A percentile compares a stretch with the other conserved stretches of the same genome.
phyloP scores from a whole-genome alignment of 805 yeast genomes.

The Wickerhamomyces ciferrii region DNA sequence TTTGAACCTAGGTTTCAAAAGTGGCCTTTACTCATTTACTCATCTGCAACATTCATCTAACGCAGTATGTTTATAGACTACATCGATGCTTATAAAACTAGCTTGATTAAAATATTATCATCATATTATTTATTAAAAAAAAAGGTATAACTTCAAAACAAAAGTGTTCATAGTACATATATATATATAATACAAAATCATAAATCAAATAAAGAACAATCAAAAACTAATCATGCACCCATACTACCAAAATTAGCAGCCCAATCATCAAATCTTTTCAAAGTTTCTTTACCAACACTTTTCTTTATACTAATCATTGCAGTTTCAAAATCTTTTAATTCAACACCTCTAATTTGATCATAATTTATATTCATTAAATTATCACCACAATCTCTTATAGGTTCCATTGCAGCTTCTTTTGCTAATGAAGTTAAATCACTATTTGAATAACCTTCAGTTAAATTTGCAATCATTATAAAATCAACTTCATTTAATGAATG shows the following conservation, averaged over 20 bases:
- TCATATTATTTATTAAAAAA: too few species aligned
- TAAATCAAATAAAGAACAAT: too few species aligned
- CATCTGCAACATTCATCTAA: too few species aligned
- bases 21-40: too few species aligned
- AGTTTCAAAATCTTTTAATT: slow-evolving; percentile 65
- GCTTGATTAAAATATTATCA: too few species aligned
- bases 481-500: slow-evolving; percentile 65
- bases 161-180: too few species aligned
- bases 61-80: too few species aligned
- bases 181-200: too few species aligned
- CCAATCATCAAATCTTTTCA: slow-evolving; percentile 83
- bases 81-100: too few species aligned
- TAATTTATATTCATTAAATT: slow-evolving; percentile 63
- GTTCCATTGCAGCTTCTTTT: slow-evolving; percentile 98
- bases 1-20: too few species aligned
- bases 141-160: too few species aligned
- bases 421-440: slow-evolving; percentile 93
- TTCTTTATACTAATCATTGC: slow-evolving; percentile 81
- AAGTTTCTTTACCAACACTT: slow-evolving; percentile 80
- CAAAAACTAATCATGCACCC: too few species aligned
- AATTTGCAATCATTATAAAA: slow-evolving; percentile 47
- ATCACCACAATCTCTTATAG: slow-evolving; percentile 86
- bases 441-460: slow-evolving; percentile 88
- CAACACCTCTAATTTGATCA: slow-evolving; percentile 74
- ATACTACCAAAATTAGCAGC: slow-evolving; percentile 82